Base-by-base conservation (phyloP, 2,329 filamentous ascomycete species). In the Ramichloridium luteum region DNA sequence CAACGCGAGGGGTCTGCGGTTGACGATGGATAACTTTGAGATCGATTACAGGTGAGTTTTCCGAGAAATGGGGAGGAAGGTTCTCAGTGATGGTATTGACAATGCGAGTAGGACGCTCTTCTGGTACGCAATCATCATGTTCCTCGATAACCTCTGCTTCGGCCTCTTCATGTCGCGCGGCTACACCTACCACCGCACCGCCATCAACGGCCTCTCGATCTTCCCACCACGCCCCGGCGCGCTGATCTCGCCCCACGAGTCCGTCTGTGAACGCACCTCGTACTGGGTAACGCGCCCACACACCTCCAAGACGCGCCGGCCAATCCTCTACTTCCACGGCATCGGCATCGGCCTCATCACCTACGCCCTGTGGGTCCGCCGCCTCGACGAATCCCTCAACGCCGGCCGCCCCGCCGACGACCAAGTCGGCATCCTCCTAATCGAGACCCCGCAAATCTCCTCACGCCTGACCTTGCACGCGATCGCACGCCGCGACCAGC, bases 311-410 rank as follows among this genome's bases (percentile, higher is more conserved):
- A 68, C 60, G 1, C 61, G 62, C 25, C 55, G 69, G 0, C 78
- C 77, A 0, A 54, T 82, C 5, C 54, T 83, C 3, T 81, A 80
- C 54, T 62, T 81, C 28, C 78, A 82, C 43, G 78, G 78, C 11
- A 79, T 81, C 29, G 76, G 77, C 25, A 43, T 82, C 35, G 77
- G 78, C 0, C 62, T 82, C 2, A 69, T 70, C 48, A 68, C 74
- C 1, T 79, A 81, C 43, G 20, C 20, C 8, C 20, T 8, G n/a
- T 23, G 20, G 20, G 57, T 65, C 9, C 51, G 56, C 11, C 77
- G 77, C 45, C 56, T 82, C 2, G 49, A 55, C 18, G 63, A 67
- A 30, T 31, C 37, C 6, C 17, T 45, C 14, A 49, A 51, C 28
- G 20, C 32, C 13, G 33, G 36, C 11, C 35, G 32, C 12, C 11